Evolutionary conservation across 441 rosid genomes (phyloP).

Genomic region (Erodium moschatum): DNA sequence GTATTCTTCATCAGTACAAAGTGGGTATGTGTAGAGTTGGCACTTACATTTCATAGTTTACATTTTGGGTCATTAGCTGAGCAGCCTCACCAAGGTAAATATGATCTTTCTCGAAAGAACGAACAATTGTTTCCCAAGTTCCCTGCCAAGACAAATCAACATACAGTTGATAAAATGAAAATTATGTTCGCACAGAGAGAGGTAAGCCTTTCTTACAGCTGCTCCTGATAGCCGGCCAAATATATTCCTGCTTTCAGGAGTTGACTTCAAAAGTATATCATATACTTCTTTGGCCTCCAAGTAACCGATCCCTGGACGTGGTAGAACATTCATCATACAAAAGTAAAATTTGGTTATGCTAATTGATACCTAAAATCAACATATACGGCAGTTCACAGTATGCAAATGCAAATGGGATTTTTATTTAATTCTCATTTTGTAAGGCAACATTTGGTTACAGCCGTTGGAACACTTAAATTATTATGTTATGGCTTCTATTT

Average conservation of each 20-base stretch:
- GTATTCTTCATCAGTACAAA: neutral
- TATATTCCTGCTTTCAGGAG: slow-evolving; percentile 80
- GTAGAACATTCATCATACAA: slow-evolving; percentile 20
- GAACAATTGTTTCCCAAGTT: slow-evolving; percentile 81
- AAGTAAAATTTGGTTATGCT: neutral
- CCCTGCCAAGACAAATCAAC: slow-evolving; percentile 40
- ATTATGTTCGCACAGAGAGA: neutral
- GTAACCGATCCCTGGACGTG: slow-evolving; percentile 60
- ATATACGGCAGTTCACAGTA: slow-evolving; percentile 1
- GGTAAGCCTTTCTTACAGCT: slow-evolving; percentile 50
- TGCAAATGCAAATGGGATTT: neutral
- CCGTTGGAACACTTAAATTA: neutral
- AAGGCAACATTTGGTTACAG: neutral
- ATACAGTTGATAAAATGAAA: slow-evolving; percentile 7
- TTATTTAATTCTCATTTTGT: neutral
- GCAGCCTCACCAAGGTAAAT: slow-evolving; percentile 94
- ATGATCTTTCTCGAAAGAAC: slow-evolving; percentile 72
- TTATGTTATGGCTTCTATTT: too few species aligned
- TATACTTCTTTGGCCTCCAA: slow-evolving; percentile 71
- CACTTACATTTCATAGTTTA: slow-evolving; percentile 84
- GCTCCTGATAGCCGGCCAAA: slow-evolving; percentile 91
- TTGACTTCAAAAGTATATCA: slow-evolving; percentile 61
- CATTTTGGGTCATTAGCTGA: slow-evolving; percentile 78
- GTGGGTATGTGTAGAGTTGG: slow-evolving; percentile 11
- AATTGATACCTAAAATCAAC: neutral